Percentiles rank a stretch among this genome's conserved stretches.
phyloP scores from a whole-genome alignment of 2,329 filamentous ascomycete genomes.

The Verticillium nonalfalfae region DNA sequence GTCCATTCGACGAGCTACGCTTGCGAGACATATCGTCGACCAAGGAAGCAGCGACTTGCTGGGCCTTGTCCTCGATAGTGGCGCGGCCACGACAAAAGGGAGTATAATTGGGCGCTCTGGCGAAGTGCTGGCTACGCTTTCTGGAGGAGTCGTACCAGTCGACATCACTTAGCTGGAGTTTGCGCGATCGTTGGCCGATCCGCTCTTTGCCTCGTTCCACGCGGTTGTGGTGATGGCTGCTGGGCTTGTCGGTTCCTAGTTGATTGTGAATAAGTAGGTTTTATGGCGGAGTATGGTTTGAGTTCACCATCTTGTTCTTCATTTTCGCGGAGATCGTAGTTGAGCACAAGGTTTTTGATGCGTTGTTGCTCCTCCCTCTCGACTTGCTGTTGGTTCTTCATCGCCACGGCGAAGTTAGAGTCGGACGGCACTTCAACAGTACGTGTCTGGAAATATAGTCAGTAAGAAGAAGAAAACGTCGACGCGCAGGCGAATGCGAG shows the following conservation, averaged over 20 bases:
- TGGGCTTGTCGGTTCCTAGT: constrained; percentile 43
- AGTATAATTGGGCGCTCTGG: neutral
- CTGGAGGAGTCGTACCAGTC: constrained; percentile 67
- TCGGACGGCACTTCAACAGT: constrained; percentile 86
- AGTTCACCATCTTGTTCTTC: constrained; percentile 68
- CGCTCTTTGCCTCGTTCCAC: constrained; percentile 56
- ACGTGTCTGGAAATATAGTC: constrained; percentile 56
- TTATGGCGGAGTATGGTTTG: constrained; percentile 20
- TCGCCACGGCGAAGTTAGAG: constrained; percentile 89
- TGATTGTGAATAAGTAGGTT: constrained; percentile 42
- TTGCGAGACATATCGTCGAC: neutral
- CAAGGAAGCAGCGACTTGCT: neutral
- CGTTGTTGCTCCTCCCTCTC: constrained; percentile 95
- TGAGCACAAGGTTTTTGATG: constrained; percentile 95
- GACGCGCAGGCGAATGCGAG: neutral
- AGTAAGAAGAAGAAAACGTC: constrained; percentile 3
- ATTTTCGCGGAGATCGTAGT: constrained; percentile 85
- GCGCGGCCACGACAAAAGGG: neutral
- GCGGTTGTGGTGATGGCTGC: constrained; percentile 45
- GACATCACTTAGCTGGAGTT: constrained; percentile 92
- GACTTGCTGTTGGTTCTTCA: constrained; percentile 92
- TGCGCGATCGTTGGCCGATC: constrained; percentile 74
- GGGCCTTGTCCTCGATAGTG: neutral
- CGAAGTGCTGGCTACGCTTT: constrained; percentile 6
- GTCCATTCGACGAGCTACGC: neutral